Evolutionary conservation across 2,329 filamentous ascomycete genomes (phyloP), one percentile per base, ranked within the genome.

Genomic region (Penicillium sp.): DNA sequence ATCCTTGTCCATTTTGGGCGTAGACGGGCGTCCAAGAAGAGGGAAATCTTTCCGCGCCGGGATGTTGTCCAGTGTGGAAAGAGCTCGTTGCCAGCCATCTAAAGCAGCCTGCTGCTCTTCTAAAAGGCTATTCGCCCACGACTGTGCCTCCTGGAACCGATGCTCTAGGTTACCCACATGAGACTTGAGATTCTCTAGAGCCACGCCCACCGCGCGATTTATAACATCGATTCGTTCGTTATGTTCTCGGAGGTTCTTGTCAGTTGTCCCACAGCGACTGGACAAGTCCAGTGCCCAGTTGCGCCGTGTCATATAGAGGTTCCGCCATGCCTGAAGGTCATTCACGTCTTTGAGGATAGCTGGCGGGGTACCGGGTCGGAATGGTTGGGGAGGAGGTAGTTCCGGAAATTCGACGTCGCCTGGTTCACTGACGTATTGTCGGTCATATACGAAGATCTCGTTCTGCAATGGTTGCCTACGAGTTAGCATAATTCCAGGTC

Each of bases 401-500:
- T 73, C 68, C 69, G 78, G 70, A 61, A 85, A 75, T 63, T 88
- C 82, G 59, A 68, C 79, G 70, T 72, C 78, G 57, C 68, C 66
- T 19, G 71, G 65, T 44, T 78, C 73, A 59, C 71, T 75, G 50
- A 89, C 86, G 67, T 89, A 86, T 65, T 88, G 86, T 61, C 92
- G 89, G 75, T 97, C 92, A 76, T 96, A 99, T 52, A 97, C 86
- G 73, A 90, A 97, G 57, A 99, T 87, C 73, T 97, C 92, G 65
- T 86, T 90, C 89, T 96, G 66, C 53, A 35, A 36, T 45, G 1
- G 12, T 49, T 21, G 29, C 38, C 47, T 48, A 29, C 9, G 4
- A 35, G 33, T 57, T 42, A 62, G 52, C 39, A 52, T 12, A 21
- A 27, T 44, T 27, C 29, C 6, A 31, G 17, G 38, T 27, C 25